Evolutionary conservation across 306 rosid species (phyloP), one percentile per base, ranked within the genome.

Genomic region (Ammopiptanthus mongolicus): DNA sequence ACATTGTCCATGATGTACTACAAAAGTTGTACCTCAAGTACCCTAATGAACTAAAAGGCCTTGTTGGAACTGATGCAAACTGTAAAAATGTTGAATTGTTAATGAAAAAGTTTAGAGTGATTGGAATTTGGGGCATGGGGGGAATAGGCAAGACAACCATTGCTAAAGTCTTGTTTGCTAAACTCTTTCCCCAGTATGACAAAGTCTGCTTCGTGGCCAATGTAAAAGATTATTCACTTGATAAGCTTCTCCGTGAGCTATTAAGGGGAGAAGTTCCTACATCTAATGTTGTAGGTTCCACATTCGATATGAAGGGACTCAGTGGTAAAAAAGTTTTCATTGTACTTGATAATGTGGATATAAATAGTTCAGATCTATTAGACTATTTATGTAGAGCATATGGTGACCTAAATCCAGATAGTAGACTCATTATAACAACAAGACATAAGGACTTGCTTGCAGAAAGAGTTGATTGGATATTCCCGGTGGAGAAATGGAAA

Each of bases 71-170:
- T 5, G 47, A 75, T 1, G 29, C 37, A 17, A 56, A 29, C 7
- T 11, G 31, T 2, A 0, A 0, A 8, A 0, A 0, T 0, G 62
- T 78, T 4, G 76, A 83, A 12, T 1, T 1, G 0, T 29, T 71
- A 2, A 3, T 83, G 17, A 1, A 50, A 41, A 4, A 0, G 0
- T 0, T 5, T 44, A 33, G 5, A 13, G 19, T 14, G 15, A 2
- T 84, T 6, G 85, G 85, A 37, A 80, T 84, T 29, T 84, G 82
- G 82, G 85, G 80, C 0, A 69, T 83, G 79, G 78, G 78, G 0
- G 85, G 85, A 1, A 61, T 80, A 0, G 87, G 87, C 0, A 84
- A 83, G 17, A 18, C 84, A 34, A 84, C 84, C 0, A 69, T 83
- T 51, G 81, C 81, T 9, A 69, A 46, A 59, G 42, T 3, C 11